These are phyloP conservation scores for Starmerella bacillaris DNA, from an alignment of 805 yeast species.

Conservation along the genomic window DNA sequence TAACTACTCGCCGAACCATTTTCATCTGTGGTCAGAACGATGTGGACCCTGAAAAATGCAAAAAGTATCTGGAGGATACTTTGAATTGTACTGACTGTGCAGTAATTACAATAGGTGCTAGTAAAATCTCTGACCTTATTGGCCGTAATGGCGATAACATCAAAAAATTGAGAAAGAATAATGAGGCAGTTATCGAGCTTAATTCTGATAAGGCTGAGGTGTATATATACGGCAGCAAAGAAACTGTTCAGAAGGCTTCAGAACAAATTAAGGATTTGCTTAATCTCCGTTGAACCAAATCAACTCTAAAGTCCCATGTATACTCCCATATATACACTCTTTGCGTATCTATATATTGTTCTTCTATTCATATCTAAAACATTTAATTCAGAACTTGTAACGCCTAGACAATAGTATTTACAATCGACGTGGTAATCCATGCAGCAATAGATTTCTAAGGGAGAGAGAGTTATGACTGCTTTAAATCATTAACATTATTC, in stretches of 20 bases:
- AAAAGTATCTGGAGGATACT: slow-evolving; percentile 31
- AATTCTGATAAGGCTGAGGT: neutral
- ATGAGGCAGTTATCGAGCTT: slow-evolving; percentile 20
- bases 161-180: slow-evolving; percentile 38
- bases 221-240: slow-evolving; percentile 1
- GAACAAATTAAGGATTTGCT: slow-evolving; percentile 4
- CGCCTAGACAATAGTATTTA: too few relatives aligned
- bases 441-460: too few relatives aligned
- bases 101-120: slow-evolving; percentile 22
- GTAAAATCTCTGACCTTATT: slow-evolving; percentile 33
- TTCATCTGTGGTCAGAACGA: slow-evolving; percentile 33
- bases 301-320: too few relatives aligned
- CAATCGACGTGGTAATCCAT: too few relatives aligned
- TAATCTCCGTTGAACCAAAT: too few relatives aligned
- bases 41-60: slow-evolving; percentile 36
- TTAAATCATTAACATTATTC: too few relatives aligned
- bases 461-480: too few relatives aligned
- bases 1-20: neutral
- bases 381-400: too few relatives aligned
- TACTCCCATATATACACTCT: too few relatives aligned
- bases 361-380: too few relatives aligned
- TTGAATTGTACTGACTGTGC: neutral
- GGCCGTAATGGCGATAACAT: slow-evolving; percentile 64
- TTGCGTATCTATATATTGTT: too few relatives aligned
- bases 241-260: slow-evolving; percentile 3